A percentile compares a stretch with the other conserved stretches of the same genome.
phyloP scores from a whole-genome alignment of 306 rosid species.

The Purshia tridentata region DNA sequence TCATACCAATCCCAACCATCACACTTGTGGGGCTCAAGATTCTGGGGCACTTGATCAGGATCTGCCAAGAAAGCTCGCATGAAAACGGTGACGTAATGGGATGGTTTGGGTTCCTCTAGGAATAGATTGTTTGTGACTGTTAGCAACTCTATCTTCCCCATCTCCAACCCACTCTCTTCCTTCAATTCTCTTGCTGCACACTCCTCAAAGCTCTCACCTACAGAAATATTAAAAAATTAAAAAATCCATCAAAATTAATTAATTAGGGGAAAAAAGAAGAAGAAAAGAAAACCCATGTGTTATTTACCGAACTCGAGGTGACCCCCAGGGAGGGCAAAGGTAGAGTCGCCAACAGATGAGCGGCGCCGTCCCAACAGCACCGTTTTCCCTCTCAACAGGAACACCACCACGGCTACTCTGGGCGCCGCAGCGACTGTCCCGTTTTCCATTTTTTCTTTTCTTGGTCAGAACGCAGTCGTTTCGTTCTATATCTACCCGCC shows the following conservation, averaged over 20 bases:
- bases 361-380: slow-evolving; percentile 30
- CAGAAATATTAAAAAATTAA: not conserved
- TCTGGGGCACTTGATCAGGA: slow-evolving; percentile 38
- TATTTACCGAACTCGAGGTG: slow-evolving; percentile 36
- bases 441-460: slow-evolving; percentile 29
- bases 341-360: slow-evolving; percentile 28
- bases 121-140: slow-evolving; percentile 56
- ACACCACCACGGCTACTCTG: slow-evolving; percentile 57
- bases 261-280: not conserved
- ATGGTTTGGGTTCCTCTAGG: slow-evolving; percentile 38
- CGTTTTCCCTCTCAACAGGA: slow-evolving; percentile 30
- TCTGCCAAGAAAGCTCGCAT: slow-evolving; percentile 35
- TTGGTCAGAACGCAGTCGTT: not conserved
- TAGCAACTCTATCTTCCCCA: slow-evolving; percentile 38
- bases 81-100: slow-evolving; percentile 56
- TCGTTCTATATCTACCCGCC: not conserved
- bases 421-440: slow-evolving; percentile 30
- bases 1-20: slow-evolving; percentile 82
- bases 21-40: slow-evolving; percentile 62
- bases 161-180: slow-evolving; percentile 67
- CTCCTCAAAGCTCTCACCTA: slow-evolving; percentile 75
- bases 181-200: slow-evolving; percentile 65
- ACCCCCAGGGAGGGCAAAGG: slow-evolving; percentile 35
- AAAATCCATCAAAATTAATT: not conserved
- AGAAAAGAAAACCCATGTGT: not conserved